These are phyloP conservation scores for Colletotrichum tamarilloi DNA, from an alignment of 2,329 filamentous ascomycete genomes.

Conservation along the genomic window DNA sequence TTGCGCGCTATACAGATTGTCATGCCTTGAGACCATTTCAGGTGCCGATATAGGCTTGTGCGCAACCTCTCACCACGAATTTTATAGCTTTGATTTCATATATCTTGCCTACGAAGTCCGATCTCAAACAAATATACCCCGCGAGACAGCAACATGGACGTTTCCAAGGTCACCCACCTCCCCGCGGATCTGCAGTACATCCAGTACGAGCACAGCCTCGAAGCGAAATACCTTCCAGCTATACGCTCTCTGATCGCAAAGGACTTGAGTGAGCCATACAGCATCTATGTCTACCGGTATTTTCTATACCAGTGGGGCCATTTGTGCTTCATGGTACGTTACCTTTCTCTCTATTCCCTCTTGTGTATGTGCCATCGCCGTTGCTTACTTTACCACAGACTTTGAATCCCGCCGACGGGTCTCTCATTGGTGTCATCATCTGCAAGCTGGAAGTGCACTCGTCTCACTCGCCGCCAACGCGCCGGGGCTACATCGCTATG, in stretches of 20 bases:
- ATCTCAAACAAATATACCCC: not conserved
- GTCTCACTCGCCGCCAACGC: conserved; percentile 77
- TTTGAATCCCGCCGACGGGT: conserved; percentile 67
- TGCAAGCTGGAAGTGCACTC: conserved; percentile 94
- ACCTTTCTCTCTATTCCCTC: not conserved
- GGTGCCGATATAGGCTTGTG: conserved; percentile 20
- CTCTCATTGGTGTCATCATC: conserved; percentile 89
- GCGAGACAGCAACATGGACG: conserved; percentile 45
- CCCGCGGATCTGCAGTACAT: conserved; percentile 66
- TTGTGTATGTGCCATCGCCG: not conserved
- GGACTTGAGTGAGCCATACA: conserved; percentile 97
- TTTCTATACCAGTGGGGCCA: conserved; percentile 98
- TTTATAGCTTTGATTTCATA: not conserved
- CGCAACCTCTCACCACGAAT: not conserved
- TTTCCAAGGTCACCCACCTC: conserved; percentile 46
- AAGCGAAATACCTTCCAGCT: conserved; percentile 77
- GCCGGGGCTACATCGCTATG: conserved; percentile 98
- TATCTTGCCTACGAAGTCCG: not conserved
- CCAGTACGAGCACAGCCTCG: conserved; percentile 71
- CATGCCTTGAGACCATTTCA: conserved; percentile 24
- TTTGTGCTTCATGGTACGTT: conserved; percentile 88
- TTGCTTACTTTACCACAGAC: conserved; percentile 54
- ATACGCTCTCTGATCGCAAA: conserved; percentile 95
- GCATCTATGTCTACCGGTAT: conserved; percentile 98
- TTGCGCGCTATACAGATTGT: conserved; percentile 8